phyloP scores from a whole-genome alignment of 2,329 filamentous ascomycete species.

The Lizonia empirigonia region DNA sequence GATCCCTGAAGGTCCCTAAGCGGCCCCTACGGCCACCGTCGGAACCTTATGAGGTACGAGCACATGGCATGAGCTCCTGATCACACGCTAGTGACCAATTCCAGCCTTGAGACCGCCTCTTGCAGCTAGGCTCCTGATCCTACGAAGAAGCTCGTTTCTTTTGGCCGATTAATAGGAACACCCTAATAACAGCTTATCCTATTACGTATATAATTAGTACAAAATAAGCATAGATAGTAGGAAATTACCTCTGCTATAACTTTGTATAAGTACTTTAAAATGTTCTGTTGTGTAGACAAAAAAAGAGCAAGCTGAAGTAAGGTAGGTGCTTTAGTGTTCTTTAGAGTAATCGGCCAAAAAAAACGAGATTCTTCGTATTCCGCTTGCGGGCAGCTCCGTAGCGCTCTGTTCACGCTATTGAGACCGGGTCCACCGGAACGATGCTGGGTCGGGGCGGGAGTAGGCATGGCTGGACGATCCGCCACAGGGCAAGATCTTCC shows the following conservation, averaged over 20 bases:
- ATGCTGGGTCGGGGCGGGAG: slow-evolving; percentile 18
- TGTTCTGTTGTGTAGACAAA: no score
- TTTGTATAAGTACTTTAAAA: no score
- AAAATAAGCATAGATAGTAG: no score
- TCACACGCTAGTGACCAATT: slow-evolving; percentile 27
- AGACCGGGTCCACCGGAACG: slow-evolving; percentile 5
- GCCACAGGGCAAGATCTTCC: background rate
- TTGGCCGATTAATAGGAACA: no score
- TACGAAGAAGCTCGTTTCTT: no score
- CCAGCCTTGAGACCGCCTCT: slow-evolving; percentile 8
- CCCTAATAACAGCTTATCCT: no score
- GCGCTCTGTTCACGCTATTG: slow-evolving; percentile 14
- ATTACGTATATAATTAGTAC: no score
- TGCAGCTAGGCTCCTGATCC: slow-evolving; percentile 17
- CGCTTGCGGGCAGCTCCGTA: slow-evolving; percentile 4
- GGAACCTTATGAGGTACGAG: slow-evolving; percentile 18
- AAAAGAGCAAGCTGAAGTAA: no score
- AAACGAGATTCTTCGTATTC: no score
- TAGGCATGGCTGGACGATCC: slow-evolving; percentile 7
- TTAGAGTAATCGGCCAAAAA: no score
- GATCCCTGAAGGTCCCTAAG: slow-evolving; percentile 2
- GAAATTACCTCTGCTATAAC: no score
- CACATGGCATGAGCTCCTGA: slow-evolving; percentile 24
- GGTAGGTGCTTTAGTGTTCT: no score
- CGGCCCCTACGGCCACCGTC: slow-evolving; percentile 11